phyloP scores from a whole-genome alignment of 192 early-diverging fungal species.

The Dimargaris cristalligena region DNA sequence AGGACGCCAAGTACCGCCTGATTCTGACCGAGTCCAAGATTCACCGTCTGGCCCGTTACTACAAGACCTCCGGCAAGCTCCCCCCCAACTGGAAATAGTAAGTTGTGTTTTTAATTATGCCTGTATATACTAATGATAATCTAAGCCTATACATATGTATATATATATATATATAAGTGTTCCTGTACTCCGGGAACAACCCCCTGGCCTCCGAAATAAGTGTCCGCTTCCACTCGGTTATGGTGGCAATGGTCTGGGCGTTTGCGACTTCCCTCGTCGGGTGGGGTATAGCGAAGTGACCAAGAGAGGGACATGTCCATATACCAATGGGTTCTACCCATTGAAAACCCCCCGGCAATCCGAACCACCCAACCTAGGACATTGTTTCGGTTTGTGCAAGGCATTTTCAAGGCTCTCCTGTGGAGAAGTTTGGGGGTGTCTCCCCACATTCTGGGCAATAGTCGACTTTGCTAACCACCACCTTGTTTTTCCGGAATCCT shows the following conservation, averaged over 20 bases:
- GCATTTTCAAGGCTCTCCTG: conserved; percentile 9
- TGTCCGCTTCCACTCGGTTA: conserved; percentile 1
- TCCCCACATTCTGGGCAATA: conserved; percentile 8
- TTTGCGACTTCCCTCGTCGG: conserved; percentile 12
- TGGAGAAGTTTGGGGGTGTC: conserved; percentile 14
- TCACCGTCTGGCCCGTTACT: conserved; percentile 96
- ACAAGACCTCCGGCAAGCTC: conserved; percentile 91
- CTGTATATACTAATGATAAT: conserved; percentile 12
- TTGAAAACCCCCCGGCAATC: neutral
- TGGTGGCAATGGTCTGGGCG: conserved; percentile 10
- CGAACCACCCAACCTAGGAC: neutral
- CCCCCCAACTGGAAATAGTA: conserved; percentile 98
- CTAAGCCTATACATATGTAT: too few relatives aligned
- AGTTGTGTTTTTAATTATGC: conserved; percentile 34
- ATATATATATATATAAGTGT: too few relatives aligned
- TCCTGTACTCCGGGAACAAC: conserved; percentile 17
- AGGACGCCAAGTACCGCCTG: conserved; percentile 95
- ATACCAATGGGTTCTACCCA: conserved; percentile 16
- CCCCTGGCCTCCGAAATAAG: conserved; percentile 18
- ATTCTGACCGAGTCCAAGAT: conserved; percentile 97
- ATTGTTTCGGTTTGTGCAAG: conserved; percentile 1
- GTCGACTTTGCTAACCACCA: conserved; percentile 13
- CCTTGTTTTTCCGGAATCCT: conserved; percentile 15
- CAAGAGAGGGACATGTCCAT: neutral
- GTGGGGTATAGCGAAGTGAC: too few relatives aligned